Conservation (phyloP, 2,329 filamentous ascomycete species). For the Arthrobotrys musiformis region DNA sequence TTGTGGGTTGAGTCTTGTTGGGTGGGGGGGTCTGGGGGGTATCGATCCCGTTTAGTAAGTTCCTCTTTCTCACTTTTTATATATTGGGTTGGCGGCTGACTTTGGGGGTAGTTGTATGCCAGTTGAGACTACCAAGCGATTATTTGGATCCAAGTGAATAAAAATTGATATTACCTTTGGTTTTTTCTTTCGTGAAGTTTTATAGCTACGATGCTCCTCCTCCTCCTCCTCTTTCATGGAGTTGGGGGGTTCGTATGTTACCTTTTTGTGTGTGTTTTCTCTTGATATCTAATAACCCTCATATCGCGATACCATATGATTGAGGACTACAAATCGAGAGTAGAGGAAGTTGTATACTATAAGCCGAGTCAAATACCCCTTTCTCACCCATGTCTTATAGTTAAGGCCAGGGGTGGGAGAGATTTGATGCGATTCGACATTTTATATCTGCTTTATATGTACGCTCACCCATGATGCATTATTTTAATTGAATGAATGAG, state of each 20-base stretch:
- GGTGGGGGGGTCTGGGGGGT: slow-evolving; percentile 78
- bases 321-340: slow-evolving; percentile 56
- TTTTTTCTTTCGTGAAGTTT: slow-evolving; percentile 17
- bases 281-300: slow-evolving; percentile 56
- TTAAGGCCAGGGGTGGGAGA: slow-evolving; percentile 48
- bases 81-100: neutral
- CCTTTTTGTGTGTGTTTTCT: slow-evolving; percentile 38
- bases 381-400: slow-evolving; percentile 43
- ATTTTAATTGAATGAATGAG: neutral
- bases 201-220: no score
- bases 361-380: slow-evolving; percentile 54
- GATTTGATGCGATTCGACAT: slow-evolving; percentile 54
- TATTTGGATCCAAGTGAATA: slow-evolving; percentile 45
- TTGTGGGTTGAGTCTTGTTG: slow-evolving; percentile 85
- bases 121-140: slow-evolving; percentile 39
- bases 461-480: no score
- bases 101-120: slow-evolving; percentile 55
- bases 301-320: slow-evolving; percentile 49
- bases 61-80: neutral
- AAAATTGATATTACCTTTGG: neutral
- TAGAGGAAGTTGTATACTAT: slow-evolving; percentile 41
- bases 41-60: slow-evolving; percentile 88
- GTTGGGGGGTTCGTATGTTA: neutral
- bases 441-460: neutral
- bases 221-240: neutral